Percentiles rank a stretch among this genome's conserved stretches.
Conservation (phyloP, 495 filamentous ascomycete genomes). For the Daldinia concentrica region DNA sequence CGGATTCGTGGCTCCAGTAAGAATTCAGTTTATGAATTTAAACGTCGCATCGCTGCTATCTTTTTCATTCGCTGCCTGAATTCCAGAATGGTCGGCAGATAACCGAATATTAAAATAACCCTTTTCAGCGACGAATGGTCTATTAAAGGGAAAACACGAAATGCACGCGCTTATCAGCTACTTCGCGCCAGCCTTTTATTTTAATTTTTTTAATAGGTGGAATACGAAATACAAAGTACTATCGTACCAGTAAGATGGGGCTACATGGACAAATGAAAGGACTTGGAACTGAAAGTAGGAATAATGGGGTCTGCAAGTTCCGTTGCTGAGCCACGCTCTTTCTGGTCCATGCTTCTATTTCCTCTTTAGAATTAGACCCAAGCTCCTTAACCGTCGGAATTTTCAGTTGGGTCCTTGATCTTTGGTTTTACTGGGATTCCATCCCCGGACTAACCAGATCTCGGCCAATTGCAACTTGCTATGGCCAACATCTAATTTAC, state of each 20-base stretch:
- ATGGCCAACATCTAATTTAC: slow-evolving; percentile 37
- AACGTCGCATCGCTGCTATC: slow-evolving; percentile 24
- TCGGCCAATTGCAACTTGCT: slow-evolving; percentile 37
- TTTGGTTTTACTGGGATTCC: slow-evolving; percentile 29
- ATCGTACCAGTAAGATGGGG: background rate
- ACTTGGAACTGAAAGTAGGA: background rate
- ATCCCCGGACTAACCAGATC: slow-evolving; percentile 30
- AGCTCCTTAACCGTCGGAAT: slow-evolving; percentile 18
- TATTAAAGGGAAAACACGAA: slow-evolving; percentile 34
- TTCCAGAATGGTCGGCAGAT: slow-evolving; percentile 21
- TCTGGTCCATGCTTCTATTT: slow-evolving; percentile 25
- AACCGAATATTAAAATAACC: slow-evolving; percentile 5
- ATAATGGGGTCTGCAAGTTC: background rate
- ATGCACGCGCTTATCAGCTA: slow-evolving; percentile 28
- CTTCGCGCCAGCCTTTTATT: slow-evolving; percentile 9
- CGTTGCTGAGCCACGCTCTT: slow-evolving; percentile 29
- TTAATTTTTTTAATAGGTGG: slow-evolving; percentile 15
- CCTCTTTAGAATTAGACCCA: slow-evolving; percentile 3
- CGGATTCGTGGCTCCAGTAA: slow-evolving; percentile 11
- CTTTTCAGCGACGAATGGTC: slow-evolving; percentile 30
- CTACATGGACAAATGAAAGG: slow-evolving; percentile 4
- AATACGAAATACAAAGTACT: slow-evolving; percentile 3
- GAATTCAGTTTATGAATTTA: slow-evolving; percentile 17
- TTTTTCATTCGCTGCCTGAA: slow-evolving; percentile 10
- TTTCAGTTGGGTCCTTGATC: slow-evolving; percentile 33